Evolutionary conservation across 148 eudicot species (phyloP), one percentile per base, ranked within the genome.

Genomic region (Bassia scoparia): DNA sequence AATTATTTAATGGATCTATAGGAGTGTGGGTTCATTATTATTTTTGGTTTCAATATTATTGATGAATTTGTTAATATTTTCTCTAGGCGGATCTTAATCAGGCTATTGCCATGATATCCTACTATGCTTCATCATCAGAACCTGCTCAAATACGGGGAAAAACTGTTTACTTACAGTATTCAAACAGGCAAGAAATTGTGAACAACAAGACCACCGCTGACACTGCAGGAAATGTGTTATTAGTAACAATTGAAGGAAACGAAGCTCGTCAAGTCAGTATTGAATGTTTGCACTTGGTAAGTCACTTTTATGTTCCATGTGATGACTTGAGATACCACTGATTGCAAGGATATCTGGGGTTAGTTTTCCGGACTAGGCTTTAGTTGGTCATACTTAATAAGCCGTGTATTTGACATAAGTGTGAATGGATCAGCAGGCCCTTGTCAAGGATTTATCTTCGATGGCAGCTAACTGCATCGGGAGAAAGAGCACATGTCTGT

Each of bases 201-300:
- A 92, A 95, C 88, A 95, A 88, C 83, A 95, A 95, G 86, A 95
- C 99, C 61, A 82, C 97, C 33, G 97, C 99, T 61, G 97, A 95
- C 84, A 86, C 88, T 35, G 89, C 94, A 48, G 99, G 99, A 70
- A 95, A 95, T 76, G 99, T 95, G 56, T 80, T 95, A 24, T 74
- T 95, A 83, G 96, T 95, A 76, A 95, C 99, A n/a, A 86, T 95
- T 71, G 97, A 95, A 87, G 99, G 99, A 35, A 77, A 80, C 76
- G 99, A 95, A 83, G 97, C 99, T 66, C 99, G 99, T 30, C 88
- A 84, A 87, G 99, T 95, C 84, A 95, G 99, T 86, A 95, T 95
- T 78, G 99, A 95, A 81, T 92, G 88, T 71, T 79, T 95, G 64
- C 97, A 95, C 83, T 80, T 95, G 99, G 99, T 95, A 87, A 90